phyloP scores from a whole-genome alignment of 2,329 filamentous ascomycete genomes.

The Cladosporium sp. region DNA sequence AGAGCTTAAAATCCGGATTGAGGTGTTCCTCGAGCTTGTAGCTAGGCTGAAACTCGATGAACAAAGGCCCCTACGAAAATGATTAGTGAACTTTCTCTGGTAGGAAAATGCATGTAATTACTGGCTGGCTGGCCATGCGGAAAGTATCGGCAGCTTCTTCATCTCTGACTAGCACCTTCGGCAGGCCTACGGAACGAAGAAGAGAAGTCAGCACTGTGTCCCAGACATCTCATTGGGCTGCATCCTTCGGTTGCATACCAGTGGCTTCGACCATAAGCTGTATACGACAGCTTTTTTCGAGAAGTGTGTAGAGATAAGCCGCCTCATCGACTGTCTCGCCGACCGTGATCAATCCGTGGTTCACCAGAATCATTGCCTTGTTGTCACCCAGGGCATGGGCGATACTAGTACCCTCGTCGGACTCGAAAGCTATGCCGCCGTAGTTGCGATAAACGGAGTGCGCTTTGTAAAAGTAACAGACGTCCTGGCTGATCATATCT shows the following conservation, averaged over 20 bases:
- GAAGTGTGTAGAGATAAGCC: slow-evolving; percentile 53
- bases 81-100: not conserved
- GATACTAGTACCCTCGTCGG: slow-evolving; percentile 45
- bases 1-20: slow-evolving; percentile 18
- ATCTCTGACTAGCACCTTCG: slow-evolving; percentile 53
- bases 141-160: slow-evolving; percentile 55
- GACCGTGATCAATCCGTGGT: slow-evolving; percentile 47
- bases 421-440: slow-evolving; percentile 46
- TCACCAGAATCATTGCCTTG: slow-evolving; percentile 41
- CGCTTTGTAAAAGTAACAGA: slow-evolving; percentile 41
- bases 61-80: slow-evolving; percentile 40
- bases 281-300: slow-evolving; percentile 66
- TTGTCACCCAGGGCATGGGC: slow-evolving; percentile 40
- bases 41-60: slow-evolving; percentile 49
- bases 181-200: slow-evolving; percentile 29
- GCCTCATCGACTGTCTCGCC: slow-evolving; percentile 42
- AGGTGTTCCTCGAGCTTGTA: slow-evolving; percentile 21
- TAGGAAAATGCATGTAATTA: not conserved
- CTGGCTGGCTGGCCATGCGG: slow-evolving; percentile 43
- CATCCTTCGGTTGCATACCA: slow-evolving; percentile 25
- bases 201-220: not conserved
- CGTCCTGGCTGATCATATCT: slow-evolving; percentile 58
- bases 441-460: slow-evolving; percentile 43
- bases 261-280: slow-evolving; percentile 66
- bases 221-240: not conserved